These are phyloP conservation scores for Eucalyptus decipiens DNA, from an alignment of 345 rosid genomes.

Conservation along the genomic window DNA sequence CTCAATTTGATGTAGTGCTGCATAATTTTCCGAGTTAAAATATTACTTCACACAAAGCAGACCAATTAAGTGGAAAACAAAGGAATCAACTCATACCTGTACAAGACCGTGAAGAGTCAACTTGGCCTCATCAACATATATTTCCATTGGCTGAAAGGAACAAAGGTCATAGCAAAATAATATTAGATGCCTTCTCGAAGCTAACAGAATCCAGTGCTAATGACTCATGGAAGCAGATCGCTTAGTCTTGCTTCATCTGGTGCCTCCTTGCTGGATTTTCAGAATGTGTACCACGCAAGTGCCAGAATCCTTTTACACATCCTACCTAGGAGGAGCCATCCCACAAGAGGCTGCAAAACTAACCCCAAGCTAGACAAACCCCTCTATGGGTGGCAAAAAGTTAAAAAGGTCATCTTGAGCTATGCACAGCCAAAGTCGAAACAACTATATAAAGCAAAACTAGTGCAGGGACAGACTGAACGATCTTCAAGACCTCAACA, in stretches of 20 bases:
- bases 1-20: constrained; percentile 98
- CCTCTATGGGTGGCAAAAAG: neutral
- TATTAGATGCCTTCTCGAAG: constrained; percentile 57
- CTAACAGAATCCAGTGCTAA: constrained; percentile 53
- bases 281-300: neutral
- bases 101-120: constrained; percentile 99
- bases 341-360: neutral
- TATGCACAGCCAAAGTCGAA: neutral
- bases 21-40: neutral
- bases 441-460: neutral
- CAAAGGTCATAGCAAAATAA: constrained; percentile 58
- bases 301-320: neutral
- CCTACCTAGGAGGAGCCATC: neutral
- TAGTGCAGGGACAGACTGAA: neutral
- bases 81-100: constrained; percentile 32
- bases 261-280: constrained; percentile 12
- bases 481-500: neutral
- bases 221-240: constrained; percentile 38
- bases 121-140: constrained; percentile 98
- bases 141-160: constrained; percentile 99
- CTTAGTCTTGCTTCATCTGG: constrained; percentile 18
- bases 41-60: neutral
- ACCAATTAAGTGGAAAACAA: neutral
- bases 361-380: neutral
- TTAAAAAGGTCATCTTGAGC: neutral